Evolutionary conservation across 805 yeast genomes (phyloP), one percentile per base, ranked within the genome.

Genomic region (Candida maltosa): DNA sequence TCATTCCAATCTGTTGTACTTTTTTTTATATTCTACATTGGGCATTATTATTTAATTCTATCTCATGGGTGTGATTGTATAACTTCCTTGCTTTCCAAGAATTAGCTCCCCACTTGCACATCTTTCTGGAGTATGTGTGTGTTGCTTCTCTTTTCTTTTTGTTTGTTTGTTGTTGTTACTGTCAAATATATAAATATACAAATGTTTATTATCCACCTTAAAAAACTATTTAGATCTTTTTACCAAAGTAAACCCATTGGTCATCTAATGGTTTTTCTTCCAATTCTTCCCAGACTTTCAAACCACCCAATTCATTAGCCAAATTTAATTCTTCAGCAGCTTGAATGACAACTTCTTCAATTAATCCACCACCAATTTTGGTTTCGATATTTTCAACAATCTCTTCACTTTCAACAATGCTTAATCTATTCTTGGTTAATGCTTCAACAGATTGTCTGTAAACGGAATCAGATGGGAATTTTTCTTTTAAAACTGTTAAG

Each of bases 231-330:
- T 59, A 78, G 30, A 75, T 55, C 56, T 74, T 76, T 65, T 76
- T 80, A 19, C 87, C 88, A 55, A 80, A 83, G 62, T 82, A 82
- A 29, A 75, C 78, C 95, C 95, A 86, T 59, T 84, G 93, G 62
- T 81, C 95, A 16, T 75, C 80, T 46, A 80, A 68, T 10, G 94
- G 89, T 58, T 80, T 73, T 58, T 83, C 94, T 57, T 78, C 86
- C 40, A 86, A 73, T 44, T 79, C 85, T 49, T 83, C 88, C 95
- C 95, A 87, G 26, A 58, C 58, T 58, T 81, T 79, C 74, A 81
- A 75, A 43, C 72, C 76, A 32, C 82, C 80, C 69, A 87, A 65
- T 56, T 80, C 73, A 51, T 75, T 65, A 32, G 85, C 80, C 48
- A 87, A 71, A 37, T 70, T 72, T 49, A 76, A 75, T 64, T 87